Base-by-base conservation (phyloP, 129 eudicot species). In the Solidago caesia region DNA sequence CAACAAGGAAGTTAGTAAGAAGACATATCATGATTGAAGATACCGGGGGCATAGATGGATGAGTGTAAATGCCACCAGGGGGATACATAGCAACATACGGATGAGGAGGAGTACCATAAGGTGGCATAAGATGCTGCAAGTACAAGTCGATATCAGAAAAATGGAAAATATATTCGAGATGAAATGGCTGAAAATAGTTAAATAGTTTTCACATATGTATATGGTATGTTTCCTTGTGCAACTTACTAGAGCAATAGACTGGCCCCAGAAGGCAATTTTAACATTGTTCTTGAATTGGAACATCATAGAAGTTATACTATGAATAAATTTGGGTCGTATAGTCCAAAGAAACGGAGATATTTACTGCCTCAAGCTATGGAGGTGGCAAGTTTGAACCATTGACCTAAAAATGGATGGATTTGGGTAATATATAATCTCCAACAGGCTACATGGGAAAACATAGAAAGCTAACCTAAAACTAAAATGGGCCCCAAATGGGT, bases 101-200 rank as follows among this genome's bases (percentile, higher is more conserved):
- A 91, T 95, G 99, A 16, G 99, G 97, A 51, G 99, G 97, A 80
- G 99, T 95, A 66, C 99, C 99, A 66, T 95, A 95, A 53, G 99
- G 99, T 39, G 99, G 92, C 89, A 95, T 95, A 78, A 91, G 72
- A 73, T 82, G 99, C 99, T 95, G 92, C 82, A 80, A 81, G 39
- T 67, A 53, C 74, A 80, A 44, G 61, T 39, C 51, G 25, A 70
- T 57, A 64, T 79, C 29, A 85, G 74, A 76, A 85, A 8, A 65
- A n/a, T n/a, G 53, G 15, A 64, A 70, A 11, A 45, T 46, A 55
- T 53, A 55, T 64, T 25, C 16, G n/a, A 15, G 12, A 13, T 7
- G 70, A 47, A 63, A 49, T 64, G 68, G 59, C 46, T 39, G 6
- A n/a, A 42, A 46, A 7, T 21, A 72, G 77, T 45, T 72, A 72